Percentiles rank a stretch among this genome's conserved stretches.
phyloP scores from a whole-genome alignment of 257 asterid species.

The Penstemon barbatus region DNA sequence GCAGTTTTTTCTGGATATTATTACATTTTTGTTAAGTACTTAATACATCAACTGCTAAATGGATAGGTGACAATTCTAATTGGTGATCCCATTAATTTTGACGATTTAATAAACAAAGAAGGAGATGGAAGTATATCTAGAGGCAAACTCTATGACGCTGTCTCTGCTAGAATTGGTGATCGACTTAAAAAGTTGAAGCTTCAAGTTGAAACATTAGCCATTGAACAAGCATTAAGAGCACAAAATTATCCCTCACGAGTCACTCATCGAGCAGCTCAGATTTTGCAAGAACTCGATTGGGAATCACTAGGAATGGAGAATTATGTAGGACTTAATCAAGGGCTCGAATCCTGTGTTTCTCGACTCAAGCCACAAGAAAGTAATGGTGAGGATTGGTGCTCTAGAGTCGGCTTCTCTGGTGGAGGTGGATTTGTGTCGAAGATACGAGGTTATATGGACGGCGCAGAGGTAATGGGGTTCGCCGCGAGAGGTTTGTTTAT shows the following conservation, averaged over 20 bases:
- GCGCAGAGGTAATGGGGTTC: constrained; percentile 54
- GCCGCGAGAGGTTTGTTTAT: constrained; percentile 65
- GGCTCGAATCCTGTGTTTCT: constrained; percentile 21
- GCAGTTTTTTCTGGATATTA: background rate
- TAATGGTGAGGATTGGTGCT: constrained; percentile 26
- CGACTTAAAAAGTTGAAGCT: constrained; percentile 59
- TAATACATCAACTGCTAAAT: constrained; percentile 20
- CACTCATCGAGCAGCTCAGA: constrained; percentile 48
- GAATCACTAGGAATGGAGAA: constrained; percentile 61
- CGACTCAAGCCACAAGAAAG: constrained; percentile 32
- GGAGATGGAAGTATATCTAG: constrained; percentile 46
- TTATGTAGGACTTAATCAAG: constrained; percentile 28
- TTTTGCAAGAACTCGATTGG: constrained; percentile 65
- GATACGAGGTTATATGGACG: constrained; percentile 52
- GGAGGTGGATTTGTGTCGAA: constrained; percentile 58
- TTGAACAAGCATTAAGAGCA: constrained; percentile 41
- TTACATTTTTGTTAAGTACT: constrained; percentile 2
- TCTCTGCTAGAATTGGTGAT: constrained; percentile 65
- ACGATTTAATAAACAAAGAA: constrained; percentile 52
- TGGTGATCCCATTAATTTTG: constrained; percentile 82
- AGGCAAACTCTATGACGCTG: constrained; percentile 70
- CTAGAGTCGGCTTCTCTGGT: constrained; percentile 35
- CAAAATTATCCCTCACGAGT: constrained; percentile 32
- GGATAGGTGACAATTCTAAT: constrained; percentile 82
- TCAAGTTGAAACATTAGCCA: constrained; percentile 63